Evolutionary conservation across 1,284 basidiomycete species (phyloP).

Genomic region (Marasmius sp.): DNA sequence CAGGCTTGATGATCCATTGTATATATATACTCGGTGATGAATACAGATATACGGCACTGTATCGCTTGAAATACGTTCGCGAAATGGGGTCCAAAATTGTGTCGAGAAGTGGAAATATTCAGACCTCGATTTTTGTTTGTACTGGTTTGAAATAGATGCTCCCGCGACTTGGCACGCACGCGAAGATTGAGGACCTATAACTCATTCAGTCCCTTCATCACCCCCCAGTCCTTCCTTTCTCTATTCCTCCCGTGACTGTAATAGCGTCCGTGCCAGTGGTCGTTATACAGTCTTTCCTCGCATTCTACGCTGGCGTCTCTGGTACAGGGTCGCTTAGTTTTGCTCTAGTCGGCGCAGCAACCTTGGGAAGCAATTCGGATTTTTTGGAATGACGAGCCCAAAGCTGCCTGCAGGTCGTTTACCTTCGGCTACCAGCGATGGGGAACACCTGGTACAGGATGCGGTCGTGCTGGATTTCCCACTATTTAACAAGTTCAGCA

Average conservation of each 20-base stretch:
- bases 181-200: not conserved
- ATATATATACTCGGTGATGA: not conserved
- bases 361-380: not conserved
- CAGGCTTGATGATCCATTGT: not conserved
- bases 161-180: not conserved
- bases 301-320: slow-evolving; percentile 1
- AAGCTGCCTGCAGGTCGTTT: not conserved
- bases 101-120: not conserved
- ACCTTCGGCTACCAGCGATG: not conserved
- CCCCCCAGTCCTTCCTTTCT: not conserved
- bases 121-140: slow-evolving; percentile 2
- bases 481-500: slow-evolving; percentile 12
- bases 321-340: not conserved
- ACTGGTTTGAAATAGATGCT: not conserved
- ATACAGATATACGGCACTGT: not conserved
- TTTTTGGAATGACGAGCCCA: not conserved
- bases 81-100: not conserved
- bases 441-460: slow-evolving; percentile 10
- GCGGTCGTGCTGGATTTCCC: slow-evolving; percentile 8
- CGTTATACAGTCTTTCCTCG: not conserved
- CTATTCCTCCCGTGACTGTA: not conserved
- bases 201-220: not conserved
- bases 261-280: not conserved
- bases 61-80: not conserved
- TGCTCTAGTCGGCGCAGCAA: not conserved